Conservation (phyloP, 2,329 filamentous ascomycete species). For the Colletotrichum falcatum region DNA sequence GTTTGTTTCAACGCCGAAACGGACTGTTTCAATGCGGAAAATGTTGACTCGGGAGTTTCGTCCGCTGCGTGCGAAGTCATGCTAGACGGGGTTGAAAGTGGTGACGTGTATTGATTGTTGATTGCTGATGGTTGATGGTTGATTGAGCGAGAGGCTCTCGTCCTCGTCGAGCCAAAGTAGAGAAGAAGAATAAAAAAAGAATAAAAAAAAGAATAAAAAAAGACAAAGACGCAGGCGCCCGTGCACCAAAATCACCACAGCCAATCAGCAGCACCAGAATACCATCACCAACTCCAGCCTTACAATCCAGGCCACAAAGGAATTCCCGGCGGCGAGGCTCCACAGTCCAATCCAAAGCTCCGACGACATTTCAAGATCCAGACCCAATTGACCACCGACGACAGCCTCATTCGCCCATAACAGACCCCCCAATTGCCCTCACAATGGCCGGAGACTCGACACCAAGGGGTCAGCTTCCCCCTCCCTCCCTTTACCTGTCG, state of each 20-base stretch:
- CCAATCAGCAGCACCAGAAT: conserved; percentile 28
- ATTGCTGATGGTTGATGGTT: neutral
- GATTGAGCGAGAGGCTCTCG: neutral
- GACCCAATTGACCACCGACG: conserved; percentile 34
- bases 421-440: conserved; percentile 32
- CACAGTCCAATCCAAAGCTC: conserved; percentile 40
- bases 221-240: neutral
- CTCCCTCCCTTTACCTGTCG: neutral
- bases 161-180: neutral
- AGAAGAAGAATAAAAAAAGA: too few relatives aligned
- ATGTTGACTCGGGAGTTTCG: too few relatives aligned
- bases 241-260: neutral
- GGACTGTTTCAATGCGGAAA: neutral
- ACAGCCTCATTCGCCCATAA: conserved; percentile 35
- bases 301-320: conserved; percentile 24
- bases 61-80: neutral
- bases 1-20: neutral
- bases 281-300: conserved; percentile 14
- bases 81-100: neutral
- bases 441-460: conserved; percentile 41
- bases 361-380: conserved; percentile 38
- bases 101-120: neutral
- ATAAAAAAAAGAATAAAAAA: neutral
- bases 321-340: conserved; percentile 30
- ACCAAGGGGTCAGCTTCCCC: conserved; percentile 31